These are phyloP conservation scores for Lipomyces starkeyi DNA, from an alignment of 805 yeast genomes.

Conservation along the genomic window DNA sequence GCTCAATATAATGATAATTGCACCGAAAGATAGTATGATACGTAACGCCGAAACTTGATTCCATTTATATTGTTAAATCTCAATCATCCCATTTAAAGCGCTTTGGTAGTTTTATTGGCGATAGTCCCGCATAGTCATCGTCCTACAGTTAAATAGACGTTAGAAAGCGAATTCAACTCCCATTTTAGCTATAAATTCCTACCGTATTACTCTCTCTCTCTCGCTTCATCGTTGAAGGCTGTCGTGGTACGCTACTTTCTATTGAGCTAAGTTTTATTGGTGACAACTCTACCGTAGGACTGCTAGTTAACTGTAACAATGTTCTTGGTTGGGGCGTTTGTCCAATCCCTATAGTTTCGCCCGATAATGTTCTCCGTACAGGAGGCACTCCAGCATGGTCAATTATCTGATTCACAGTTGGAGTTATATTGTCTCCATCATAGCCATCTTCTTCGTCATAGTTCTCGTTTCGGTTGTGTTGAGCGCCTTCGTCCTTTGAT, in stretches of 20 bases:
- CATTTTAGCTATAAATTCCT: neutral
- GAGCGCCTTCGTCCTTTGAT: neutral
- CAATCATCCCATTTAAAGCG: slow-evolving; percentile 6
- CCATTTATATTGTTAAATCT: neutral
- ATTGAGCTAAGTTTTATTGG: slow-evolving; percentile 6
- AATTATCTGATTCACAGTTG: slow-evolving; percentile 11
- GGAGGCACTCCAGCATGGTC: slow-evolving; percentile 15
- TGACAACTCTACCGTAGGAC: slow-evolving; percentile 15
- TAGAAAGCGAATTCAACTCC: neutral
- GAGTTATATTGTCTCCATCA: slow-evolving; percentile 3
- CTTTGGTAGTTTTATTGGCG: slow-evolving; percentile 24
- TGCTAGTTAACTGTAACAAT: slow-evolving; percentile 4
- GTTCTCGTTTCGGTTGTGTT: neutral
- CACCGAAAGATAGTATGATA: too few species aligned
- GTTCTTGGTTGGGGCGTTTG: neutral
- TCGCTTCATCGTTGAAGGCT: neutral
- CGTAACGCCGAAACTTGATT: too few species aligned
- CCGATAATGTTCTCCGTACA: neutral
- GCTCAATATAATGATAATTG: too few species aligned
- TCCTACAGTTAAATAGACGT: neutral
- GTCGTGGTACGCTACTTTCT: neutral
- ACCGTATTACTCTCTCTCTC: neutral
- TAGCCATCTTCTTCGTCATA: neutral
- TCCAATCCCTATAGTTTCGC: neutral
- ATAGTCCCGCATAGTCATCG: slow-evolving; percentile 10